Percentiles rank a stretch among this genome's conserved stretches.
Evolutionary conservation across 768 basidiomycete genomes (phyloP).

Genomic region (Cystobasidium ongulense): DNA sequence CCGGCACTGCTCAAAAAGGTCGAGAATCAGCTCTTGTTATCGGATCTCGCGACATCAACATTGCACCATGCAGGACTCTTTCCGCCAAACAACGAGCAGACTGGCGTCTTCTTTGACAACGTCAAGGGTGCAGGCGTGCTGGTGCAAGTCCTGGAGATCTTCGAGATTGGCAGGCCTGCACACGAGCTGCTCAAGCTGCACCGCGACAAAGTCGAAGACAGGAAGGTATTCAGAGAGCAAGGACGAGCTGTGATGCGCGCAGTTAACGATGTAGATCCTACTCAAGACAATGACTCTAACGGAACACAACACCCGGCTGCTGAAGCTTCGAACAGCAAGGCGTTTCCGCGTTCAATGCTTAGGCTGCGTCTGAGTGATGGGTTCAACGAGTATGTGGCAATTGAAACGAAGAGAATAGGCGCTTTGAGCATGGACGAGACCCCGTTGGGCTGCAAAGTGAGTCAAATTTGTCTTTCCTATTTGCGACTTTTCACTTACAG

Average conservation of each 20-base stretch:
- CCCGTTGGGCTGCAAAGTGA: constrained; percentile 72
- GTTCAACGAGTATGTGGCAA: constrained; percentile 57
- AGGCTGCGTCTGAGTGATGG: constrained; percentile 72
- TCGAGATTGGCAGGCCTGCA: constrained; percentile 76
- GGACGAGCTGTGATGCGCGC: background rate
- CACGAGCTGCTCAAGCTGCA: constrained; percentile 66
- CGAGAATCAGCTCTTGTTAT: constrained; percentile 22
- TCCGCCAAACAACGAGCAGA: background rate
- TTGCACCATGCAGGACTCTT: background rate
- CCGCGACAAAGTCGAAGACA: constrained; percentile 58
- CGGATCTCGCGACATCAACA: constrained; percentile 22
- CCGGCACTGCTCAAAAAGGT: constrained; percentile 12
- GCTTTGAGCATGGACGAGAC: constrained; percentile 66
- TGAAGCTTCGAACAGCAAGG: background rate
- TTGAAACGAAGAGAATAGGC: constrained; percentile 66
- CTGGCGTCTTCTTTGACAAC: constrained; percentile 4
- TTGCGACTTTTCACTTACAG: background rate
- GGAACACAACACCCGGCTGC: constrained; percentile 48
- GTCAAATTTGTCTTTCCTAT: constrained; percentile 20
- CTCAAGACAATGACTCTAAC: constrained; percentile 56
- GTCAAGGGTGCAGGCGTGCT: constrained; percentile 47
- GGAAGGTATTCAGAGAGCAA: constrained; percentile 47
- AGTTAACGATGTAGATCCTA: constrained; percentile 50
- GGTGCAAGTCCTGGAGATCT: constrained; percentile 68
- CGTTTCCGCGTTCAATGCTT: constrained; percentile 73